Conservation (phyloP, 768 basidiomycete genomes). For the Postia placenta region DNA sequence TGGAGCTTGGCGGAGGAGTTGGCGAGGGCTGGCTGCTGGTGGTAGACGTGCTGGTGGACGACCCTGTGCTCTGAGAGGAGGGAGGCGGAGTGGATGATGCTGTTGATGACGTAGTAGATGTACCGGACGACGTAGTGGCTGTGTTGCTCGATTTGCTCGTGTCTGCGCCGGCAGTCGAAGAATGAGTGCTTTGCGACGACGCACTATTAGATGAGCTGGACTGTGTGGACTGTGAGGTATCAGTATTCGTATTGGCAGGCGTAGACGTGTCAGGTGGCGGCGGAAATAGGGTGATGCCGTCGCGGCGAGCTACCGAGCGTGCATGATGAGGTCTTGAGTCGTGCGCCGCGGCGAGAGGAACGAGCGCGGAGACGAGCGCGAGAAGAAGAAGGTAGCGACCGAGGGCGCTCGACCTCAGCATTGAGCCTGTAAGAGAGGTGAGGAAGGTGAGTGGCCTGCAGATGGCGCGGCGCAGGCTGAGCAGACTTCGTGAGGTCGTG, state of each 20-base stretch:
- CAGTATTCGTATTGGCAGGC: constrained; percentile 3
- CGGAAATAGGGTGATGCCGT: neutral
- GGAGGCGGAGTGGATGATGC: neutral
- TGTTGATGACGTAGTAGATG: constrained; percentile 2
- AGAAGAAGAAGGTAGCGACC: constrained; percentile 22
- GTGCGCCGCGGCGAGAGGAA: neutral
- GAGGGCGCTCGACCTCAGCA: constrained; percentile 16
- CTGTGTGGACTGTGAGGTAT: neutral
- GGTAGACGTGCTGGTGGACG: neutral
- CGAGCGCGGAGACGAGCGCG: constrained; percentile 20
- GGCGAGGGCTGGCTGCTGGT: neutral
- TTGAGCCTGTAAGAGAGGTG: constrained; percentile 5
- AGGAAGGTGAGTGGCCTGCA: neutral
- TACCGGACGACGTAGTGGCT: neutral
- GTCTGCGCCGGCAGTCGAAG: neutral
- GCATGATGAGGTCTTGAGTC: neutral
- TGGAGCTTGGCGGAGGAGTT: constrained; percentile 5
- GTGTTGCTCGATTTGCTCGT: neutral
- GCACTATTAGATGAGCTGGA: neutral
- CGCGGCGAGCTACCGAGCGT: neutral
- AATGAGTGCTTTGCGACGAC: neutral
- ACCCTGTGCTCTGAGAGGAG: neutral
- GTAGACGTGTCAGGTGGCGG: neutral
- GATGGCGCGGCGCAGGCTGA: neutral
- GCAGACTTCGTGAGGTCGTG: constrained; percentile 7